Evolutionary conservation across 2,329 filamentous ascomycete species (phyloP).

Genomic region (Claviceps purpurea): DNA sequence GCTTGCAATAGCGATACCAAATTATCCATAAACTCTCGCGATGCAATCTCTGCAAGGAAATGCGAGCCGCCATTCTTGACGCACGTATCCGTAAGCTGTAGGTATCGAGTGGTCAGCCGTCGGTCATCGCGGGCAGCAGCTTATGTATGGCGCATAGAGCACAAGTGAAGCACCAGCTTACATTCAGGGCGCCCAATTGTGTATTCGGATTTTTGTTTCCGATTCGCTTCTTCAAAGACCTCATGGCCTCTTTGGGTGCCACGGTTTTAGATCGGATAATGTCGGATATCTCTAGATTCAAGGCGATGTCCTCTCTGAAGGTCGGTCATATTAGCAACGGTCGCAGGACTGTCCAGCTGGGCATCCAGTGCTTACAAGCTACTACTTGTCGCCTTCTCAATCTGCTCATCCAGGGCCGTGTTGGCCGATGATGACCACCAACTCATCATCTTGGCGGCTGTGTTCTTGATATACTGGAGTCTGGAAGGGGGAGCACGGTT

Average conservation of each 20-base stretch:
- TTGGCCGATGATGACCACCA: conserved; percentile 92
- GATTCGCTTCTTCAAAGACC: conserved; percentile 83
- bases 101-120: conserved; percentile 12
- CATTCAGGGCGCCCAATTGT: conserved; percentile 86
- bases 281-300: conserved; percentile 97
- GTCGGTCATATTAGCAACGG: conserved; percentile 5
- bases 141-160: not conserved
- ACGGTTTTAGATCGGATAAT: conserved; percentile 95
- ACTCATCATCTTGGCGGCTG: conserved; percentile 54
- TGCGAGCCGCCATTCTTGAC: conserved; percentile 96
- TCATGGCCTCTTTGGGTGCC: conserved; percentile 95
- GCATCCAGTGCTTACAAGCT: conserved; percentile 54
- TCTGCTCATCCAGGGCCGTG: conserved; percentile 89
- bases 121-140: not conserved
- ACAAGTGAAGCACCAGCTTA: conserved; percentile 24
- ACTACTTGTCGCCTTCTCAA: conserved; percentile 87
- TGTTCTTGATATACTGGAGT: not conserved
- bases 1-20: conserved; percentile 79
- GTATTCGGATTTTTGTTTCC: conserved; percentile 97
- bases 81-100: conserved; percentile 86
- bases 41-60: conserved; percentile 90
- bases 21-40: conserved; percentile 97
- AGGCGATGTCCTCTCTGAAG: conserved; percentile 78
- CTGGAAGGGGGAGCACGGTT: not conserved
- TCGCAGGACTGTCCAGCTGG: not conserved